phyloP scores from a whole-genome alignment of 2,329 filamentous ascomycete genomes.

The Ceratocystiopsis brevicomis region DNA sequence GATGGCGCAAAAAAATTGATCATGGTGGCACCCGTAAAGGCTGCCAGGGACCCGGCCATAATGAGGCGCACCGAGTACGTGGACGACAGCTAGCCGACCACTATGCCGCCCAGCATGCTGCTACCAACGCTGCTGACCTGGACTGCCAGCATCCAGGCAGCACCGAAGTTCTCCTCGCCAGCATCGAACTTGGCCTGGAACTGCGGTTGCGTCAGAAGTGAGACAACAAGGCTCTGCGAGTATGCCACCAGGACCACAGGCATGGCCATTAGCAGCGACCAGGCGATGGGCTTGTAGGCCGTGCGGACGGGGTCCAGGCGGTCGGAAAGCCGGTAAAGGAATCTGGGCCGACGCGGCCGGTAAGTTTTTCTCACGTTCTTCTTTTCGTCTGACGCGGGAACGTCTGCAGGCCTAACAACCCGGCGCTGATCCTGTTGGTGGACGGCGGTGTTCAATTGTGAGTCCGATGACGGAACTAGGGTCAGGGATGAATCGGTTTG shows the following conservation, averaged over 20 bases:
- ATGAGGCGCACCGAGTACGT: slow-evolving; percentile 3
- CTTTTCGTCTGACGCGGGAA: background rate
- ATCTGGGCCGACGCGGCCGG: no score
- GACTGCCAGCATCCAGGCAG: slow-evolving; percentile 9
- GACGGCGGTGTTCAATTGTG: no score
- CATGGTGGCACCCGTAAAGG: slow-evolving; percentile 6
- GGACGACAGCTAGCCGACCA: slow-evolving; percentile 9
- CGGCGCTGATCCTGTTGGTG: no score
- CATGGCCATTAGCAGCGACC: slow-evolving; percentile 9
- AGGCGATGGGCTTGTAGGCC: slow-evolving; percentile 7
- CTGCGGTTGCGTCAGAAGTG: slow-evolving; percentile 11
- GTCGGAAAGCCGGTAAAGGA: no score
- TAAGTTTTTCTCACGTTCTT: no score
- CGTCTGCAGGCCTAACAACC: no score
- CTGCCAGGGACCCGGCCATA: slow-evolving; percentile 3
- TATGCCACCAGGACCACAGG: slow-evolving; percentile 11
- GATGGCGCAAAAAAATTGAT: slow-evolving; percentile 8
- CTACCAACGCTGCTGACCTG: slow-evolving; percentile 9
- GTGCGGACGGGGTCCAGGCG: background rate
- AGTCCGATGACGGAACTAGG: no score
- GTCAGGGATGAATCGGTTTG: no score
- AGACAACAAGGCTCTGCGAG: slow-evolving; percentile 9
- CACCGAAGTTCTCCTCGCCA: slow-evolving; percentile 5
- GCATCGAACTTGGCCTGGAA: slow-evolving; percentile 13
- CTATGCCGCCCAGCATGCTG: slow-evolving; percentile 7